These are phyloP conservation scores for Schizothecium vesticola DNA, from an alignment of 495 filamentous ascomycete species.

Conservation along the genomic window DNA sequence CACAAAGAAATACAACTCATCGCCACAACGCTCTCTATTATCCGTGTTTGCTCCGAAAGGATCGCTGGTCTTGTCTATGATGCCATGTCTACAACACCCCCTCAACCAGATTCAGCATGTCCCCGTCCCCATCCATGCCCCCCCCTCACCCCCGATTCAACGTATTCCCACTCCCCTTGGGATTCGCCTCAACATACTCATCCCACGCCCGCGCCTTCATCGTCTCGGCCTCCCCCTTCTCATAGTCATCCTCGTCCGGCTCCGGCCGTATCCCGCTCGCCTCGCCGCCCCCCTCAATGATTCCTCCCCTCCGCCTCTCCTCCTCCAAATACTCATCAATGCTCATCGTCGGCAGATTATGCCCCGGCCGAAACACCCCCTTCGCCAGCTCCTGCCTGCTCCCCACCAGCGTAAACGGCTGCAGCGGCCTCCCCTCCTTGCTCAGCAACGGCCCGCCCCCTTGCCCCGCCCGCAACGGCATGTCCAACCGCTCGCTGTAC, in stretches of 20 bases:
- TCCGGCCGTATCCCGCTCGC: conserved; percentile 63
- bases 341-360: conserved; percentile 93
- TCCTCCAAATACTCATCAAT: conserved; percentile 98
- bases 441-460: conserved; percentile 72
- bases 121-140: too few species aligned
- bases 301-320: conserved; percentile 77
- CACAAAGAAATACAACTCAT: neutral
- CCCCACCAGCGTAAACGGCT: conserved; percentile 83
- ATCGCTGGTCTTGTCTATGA: neutral
- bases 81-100: too few species aligned
- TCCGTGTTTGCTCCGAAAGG: neutral
- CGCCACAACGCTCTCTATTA: neutral
- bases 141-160: conserved; percentile 64
- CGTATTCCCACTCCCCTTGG: conserved; percentile 80
- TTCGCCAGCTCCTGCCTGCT: conserved; percentile 69
- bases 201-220: conserved; percentile 95
- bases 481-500: conserved; percentile 76
- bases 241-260: conserved; percentile 81
- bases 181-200: conserved; percentile 87
- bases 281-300: conserved; percentile 86
- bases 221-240: conserved; percentile 80
- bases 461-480: conserved; percentile 40
- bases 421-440: conserved; percentile 75
- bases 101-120: too few species aligned
- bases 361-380: conserved; percentile 84